Evolutionary conservation across 345 rosid species (phyloP).

Genomic region (Citrus inodora): DNA sequence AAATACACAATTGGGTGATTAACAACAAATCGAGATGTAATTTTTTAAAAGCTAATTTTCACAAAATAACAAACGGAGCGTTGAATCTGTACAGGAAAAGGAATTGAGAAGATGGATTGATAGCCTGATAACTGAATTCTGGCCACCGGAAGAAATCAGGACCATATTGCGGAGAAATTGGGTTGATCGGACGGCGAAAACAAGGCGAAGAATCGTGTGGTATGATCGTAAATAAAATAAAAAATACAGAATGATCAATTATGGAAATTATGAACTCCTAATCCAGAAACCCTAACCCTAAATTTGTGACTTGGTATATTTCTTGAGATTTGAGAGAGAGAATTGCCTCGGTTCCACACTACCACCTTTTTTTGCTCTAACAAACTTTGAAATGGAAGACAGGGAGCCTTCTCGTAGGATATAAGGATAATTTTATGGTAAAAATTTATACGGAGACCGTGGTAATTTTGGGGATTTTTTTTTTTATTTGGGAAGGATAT

Average conservation of each 20-base stretch:
- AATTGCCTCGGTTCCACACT: slow-evolving; percentile 38
- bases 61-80: slow-evolving; percentile 27
- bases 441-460: too few species aligned
- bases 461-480: too few species aligned
- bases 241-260: not conserved
- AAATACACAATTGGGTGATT: not conserved
- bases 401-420: not conserved
- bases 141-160: slow-evolving; percentile 26
- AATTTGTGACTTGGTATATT: not conserved
- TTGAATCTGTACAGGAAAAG: slow-evolving; percentile 28
- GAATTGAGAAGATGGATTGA: slow-evolving; percentile 14
- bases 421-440: too few species aligned
- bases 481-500: too few species aligned
- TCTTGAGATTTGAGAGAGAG: slow-evolving; percentile 24
- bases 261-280: not conserved
- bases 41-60: slow-evolving; percentile 25
- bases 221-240: not conserved
- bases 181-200: slow-evolving; percentile 23
- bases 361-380: slow-evolving; percentile 23
- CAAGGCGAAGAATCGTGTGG: slow-evolving; percentile 9
- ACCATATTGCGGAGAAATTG: slow-evolving; percentile 24
- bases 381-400: slow-evolving; percentile 20
- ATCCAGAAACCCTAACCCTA: slow-evolving; percentile 11
- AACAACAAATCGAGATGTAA: not conserved
- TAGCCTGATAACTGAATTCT: slow-evolving; percentile 9